phyloP scores from a whole-genome alignment of 768 basidiomycete genomes.

The Lactarius indigo region DNA sequence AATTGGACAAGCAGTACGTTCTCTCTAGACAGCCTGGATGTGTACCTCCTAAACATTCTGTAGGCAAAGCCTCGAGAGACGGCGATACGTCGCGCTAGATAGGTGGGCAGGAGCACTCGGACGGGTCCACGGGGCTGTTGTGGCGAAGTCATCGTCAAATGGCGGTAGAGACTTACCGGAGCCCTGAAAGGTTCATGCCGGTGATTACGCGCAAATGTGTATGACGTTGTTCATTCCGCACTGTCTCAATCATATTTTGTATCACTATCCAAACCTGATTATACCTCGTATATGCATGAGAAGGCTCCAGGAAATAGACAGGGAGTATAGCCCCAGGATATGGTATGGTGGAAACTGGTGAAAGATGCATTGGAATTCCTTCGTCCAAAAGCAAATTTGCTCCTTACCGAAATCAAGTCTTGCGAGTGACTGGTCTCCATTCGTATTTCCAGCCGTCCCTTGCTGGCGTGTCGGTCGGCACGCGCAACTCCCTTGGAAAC shows the following conservation, averaged over 20 bases:
- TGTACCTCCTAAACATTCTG: conserved; percentile 14
- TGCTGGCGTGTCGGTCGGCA: conserved; percentile 83
- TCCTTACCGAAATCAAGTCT: conserved; percentile 16
- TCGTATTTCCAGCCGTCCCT: conserved; percentile 82
- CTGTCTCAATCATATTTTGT: conserved; percentile 13
- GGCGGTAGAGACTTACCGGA: conserved; percentile 19
- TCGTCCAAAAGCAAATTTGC: neutral
- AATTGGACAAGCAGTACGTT: conserved; percentile 81
- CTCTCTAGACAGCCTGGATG: neutral
- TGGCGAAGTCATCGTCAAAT: conserved; percentile 57
- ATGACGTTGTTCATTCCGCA: conserved; percentile 7
- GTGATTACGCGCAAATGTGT: conserved; percentile 3
- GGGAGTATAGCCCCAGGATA: neutral
- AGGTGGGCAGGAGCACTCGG: conserved; percentile 84
- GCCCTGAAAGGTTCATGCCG: neutral
- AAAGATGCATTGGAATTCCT: neutral
- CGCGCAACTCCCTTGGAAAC: conserved; percentile 82
- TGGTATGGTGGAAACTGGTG: neutral
- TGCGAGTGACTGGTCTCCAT: conserved; percentile 52
- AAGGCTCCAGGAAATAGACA: neutral
- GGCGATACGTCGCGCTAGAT: conserved; percentile 74
- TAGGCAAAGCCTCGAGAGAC: conserved; percentile 85
- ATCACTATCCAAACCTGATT: conserved; percentile 10
- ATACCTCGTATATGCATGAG: neutral
- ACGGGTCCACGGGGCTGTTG: conserved; percentile 68